Evolutionary conservation across 108 stramenopile genomes (phyloP), one percentile per base, ranked within the genome.

Genomic region (Nitzschia putrida): DNA sequence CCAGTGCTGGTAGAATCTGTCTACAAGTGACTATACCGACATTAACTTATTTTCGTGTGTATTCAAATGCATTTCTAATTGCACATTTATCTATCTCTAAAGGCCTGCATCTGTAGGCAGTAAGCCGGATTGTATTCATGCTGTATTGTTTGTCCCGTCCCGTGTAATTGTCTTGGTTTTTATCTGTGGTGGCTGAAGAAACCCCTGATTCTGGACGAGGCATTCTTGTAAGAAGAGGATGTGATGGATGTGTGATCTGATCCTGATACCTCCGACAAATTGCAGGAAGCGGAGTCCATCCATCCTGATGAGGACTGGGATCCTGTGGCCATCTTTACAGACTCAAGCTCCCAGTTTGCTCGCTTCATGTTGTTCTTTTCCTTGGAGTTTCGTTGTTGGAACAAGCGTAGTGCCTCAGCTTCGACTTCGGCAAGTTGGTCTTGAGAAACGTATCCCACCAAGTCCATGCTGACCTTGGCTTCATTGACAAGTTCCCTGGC

Each of bases 331-430:
- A 49, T 49, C 22, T 59, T 59, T 2, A 21, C 34, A 39, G 58
- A 6, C 38, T 59, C 58, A 2, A 59, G 20, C 12, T 59, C 58
- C 58, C 58, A 59, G 20, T 59, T 59, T 11, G n/a, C 25, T 59
- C 20, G 6, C n/a, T 26, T 21, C n/a, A 37, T 16, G 12, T n/a
- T 12, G 58, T 37, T 37, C 58, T 59, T 25, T 41, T 59, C 58
- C 14, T 59, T 16, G 14, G 14, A 25, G 37, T 21, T 12, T 1
- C 21, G 21, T 22, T 3, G 10, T 51, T 50, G 49, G 45, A 64
- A 64, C 9, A 64, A 18, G 20, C 64, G 43, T 6, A 64, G 9
- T 23, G 64, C 64, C 25, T 64, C 45, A 10, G n/a, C 22, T n/a
- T 21, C 44, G 25, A 64, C 25, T 11, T 16, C 3, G 6, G 20